phyloP scores from a whole-genome alignment of 352 stramenopile genomes.

The Peronospora tabacina region DNA sequence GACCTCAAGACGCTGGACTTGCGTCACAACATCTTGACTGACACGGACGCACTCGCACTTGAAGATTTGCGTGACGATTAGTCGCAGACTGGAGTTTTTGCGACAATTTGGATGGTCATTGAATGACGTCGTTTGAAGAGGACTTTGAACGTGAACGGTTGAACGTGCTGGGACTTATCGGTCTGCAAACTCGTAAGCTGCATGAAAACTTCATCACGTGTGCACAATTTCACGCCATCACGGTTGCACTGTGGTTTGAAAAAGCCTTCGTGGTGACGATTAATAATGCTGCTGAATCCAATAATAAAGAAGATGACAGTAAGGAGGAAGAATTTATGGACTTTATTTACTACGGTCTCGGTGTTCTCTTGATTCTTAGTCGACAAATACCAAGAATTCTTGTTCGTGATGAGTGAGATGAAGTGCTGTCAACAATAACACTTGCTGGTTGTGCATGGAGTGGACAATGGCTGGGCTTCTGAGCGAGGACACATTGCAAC shows the following conservation, averaged over 20 bases:
- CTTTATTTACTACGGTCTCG: no score
- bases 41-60: constrained; percentile 40
- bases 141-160: constrained; percentile 2
- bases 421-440: no score
- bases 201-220: constrained; percentile 65
- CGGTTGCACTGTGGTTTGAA: constrained; percentile 34
- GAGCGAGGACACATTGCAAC: no score
- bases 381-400: no score
- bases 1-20: constrained; percentile 35
- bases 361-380: no score
- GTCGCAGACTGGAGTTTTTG: constrained; percentile 11
- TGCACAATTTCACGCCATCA: constrained; percentile 51
- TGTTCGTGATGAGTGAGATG: no score
- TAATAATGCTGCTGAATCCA: constrained; percentile 1
- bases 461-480: no score
- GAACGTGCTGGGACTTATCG: constrained; percentile 13
- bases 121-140: constrained; percentile 4
- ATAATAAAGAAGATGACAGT: constrained; percentile 1
- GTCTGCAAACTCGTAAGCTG: constrained; percentile 30
- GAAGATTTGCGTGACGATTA: constrained; percentile 33
- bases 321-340: not conserved
- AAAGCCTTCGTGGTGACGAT: constrained; percentile 18
- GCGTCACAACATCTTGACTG: constrained; percentile 51
- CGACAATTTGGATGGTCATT: constrained; percentile 4
- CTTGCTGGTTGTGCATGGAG: no score